Conservation (phyloP, 2,329 filamentous ascomycete genomes). For the Lojkania enalia region DNA sequence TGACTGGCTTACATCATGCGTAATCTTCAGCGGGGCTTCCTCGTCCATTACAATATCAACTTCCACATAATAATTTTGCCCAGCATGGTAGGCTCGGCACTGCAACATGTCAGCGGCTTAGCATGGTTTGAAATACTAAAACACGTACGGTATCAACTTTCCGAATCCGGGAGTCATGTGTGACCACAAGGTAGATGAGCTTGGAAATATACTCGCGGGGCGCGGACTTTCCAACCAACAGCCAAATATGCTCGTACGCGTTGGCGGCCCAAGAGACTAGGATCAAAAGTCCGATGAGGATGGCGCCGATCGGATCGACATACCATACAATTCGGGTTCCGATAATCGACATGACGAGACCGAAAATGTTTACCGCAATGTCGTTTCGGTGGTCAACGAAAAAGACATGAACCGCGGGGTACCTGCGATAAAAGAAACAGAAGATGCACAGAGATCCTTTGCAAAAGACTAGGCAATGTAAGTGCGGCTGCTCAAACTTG, state of each 20-base stretch:
- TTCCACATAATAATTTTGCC: constrained; percentile 65
- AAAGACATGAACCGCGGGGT: constrained; percentile 61
- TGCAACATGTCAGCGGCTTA: constrained; percentile 22
- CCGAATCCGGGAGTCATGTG: constrained; percentile 57
- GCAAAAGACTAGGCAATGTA: constrained; percentile 48
- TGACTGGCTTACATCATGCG: constrained; percentile 63
- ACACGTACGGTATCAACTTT: constrained; percentile 59
- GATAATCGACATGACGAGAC: constrained; percentile 59
- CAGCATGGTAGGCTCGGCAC: constrained; percentile 64
- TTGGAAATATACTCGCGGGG: constrained; percentile 60
- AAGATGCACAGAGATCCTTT: constrained; percentile 59
- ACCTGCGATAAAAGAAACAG: constrained; percentile 57
- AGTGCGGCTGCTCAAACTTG: constrained; percentile 5
- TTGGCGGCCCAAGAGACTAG: constrained; percentile 64
- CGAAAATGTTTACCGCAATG: constrained; percentile 59
- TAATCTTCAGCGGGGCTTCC: constrained; percentile 57
- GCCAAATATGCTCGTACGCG: constrained; percentile 64
- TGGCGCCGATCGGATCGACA: constrained; percentile 64
- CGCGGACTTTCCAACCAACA: constrained; percentile 65
- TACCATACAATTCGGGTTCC: constrained; percentile 60
- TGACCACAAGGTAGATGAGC: constrained; percentile 60
- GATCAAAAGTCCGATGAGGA: constrained; percentile 63
- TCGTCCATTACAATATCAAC: constrained; percentile 65
- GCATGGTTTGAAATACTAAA: constrained; percentile 5
- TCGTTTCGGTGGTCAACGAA: constrained; percentile 63